Base-by-base conservation (phyloP, 805 yeast species). In the Kodamaea jinghongensis region DNA sequence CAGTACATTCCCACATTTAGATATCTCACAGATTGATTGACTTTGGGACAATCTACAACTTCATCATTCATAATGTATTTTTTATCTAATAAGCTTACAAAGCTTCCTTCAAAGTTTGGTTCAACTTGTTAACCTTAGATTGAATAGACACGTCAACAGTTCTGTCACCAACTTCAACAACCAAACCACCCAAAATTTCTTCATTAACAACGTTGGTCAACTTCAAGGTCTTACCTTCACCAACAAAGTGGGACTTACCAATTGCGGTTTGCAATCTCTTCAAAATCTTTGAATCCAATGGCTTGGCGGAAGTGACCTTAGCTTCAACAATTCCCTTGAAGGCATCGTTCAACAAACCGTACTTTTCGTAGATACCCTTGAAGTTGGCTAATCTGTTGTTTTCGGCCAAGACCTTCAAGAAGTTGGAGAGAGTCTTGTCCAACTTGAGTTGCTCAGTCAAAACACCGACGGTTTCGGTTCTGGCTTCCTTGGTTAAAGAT, bases 161-260 rank as follows among this genome's bases (percentile, higher is more conserved):
- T 70, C 84, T 87, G 75, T 91, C 99, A 60, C 91, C 96, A 56
- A 93, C 87, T 71, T 90, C 96, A 45, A 93, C 96, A 54, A 93
- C 73, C 65, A 93, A 79, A 58, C 99, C 99, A 61, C 99, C 99
- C 65, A 86, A 76, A 62, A 93, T 86, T 50, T 85, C 93, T 49
- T 96, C 87, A 73, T 88, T 81, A 48, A 91, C 86, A 50, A 74
- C 75, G 76, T 89, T 91, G 54, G 79, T 70, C 55, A 93, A 73
- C 74, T 84, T 83, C 66, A 93, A 79, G 55, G 91, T 79, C 77
- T 90, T 85, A 56, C 87, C 91, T 42, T 73, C 67, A 53, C 96
- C 96, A 47, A 91, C 95, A 58, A 81, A 84, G 52, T 76, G 67
- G 35, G 96, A 89, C 63, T 74, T 78, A 49, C 83, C 65, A 56